Conservation (phyloP, 2,329 filamentous ascomycete genomes). For the Gnomoniopsis sp. region DNA sequence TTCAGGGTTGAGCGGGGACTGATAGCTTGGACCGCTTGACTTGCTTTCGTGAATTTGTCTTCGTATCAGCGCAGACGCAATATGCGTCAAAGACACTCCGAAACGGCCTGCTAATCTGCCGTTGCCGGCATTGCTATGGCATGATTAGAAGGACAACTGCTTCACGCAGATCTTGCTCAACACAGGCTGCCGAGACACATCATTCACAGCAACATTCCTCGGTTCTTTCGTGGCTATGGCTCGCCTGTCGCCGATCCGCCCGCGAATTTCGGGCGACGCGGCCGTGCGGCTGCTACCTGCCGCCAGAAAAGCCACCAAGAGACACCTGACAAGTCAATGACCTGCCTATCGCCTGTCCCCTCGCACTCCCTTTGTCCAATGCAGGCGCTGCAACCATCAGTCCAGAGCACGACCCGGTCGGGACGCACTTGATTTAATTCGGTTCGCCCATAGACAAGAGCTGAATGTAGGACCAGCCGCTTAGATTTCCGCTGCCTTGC, state of each 20-base stretch:
- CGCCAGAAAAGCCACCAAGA: neutral
- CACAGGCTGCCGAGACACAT: neutral
- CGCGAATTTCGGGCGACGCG: neutral
- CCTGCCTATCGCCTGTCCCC: neutral
- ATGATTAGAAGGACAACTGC: neutral
- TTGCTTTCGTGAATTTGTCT: neutral
- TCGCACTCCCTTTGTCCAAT: neutral
- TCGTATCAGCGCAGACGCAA: too few species aligned
- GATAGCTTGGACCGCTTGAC: too few species aligned
- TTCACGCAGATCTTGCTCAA: neutral
- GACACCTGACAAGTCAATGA: neutral
- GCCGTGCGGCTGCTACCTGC: neutral
- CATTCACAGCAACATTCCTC: neutral
- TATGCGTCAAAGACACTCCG: neutral
- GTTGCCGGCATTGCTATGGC: neutral
- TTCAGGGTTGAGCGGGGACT: too few species aligned
- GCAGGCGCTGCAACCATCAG: conserved; percentile 4
- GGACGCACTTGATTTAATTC: neutral
- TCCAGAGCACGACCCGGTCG: neutral
- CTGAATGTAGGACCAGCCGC: neutral
- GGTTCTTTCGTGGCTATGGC: neutral
- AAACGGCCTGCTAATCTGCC: neutral
- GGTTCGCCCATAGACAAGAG: neutral
- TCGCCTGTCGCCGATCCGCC: neutral
- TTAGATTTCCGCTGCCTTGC: neutral